Conservation (phyloP, 768 basidiomycete species). For the Mycena leptocephala region DNA sequence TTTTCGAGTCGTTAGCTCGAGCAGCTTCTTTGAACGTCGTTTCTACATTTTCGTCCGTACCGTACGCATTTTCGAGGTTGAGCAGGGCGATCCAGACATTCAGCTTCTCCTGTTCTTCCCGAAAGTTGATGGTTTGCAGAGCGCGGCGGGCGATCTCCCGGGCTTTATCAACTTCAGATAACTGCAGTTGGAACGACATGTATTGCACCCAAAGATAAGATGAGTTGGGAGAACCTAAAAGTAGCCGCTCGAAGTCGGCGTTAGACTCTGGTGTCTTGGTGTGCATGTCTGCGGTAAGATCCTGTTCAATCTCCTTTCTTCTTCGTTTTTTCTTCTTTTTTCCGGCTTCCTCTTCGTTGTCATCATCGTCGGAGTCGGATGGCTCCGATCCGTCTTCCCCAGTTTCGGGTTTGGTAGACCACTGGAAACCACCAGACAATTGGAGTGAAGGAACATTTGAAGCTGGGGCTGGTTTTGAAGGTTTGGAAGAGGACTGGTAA, state of each 20-base stretch:
- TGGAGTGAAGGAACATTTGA: slow-evolving; percentile 59
- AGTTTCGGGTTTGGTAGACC: slow-evolving; percentile 66
- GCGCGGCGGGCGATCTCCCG: slow-evolving; percentile 90
- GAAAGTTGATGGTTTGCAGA: slow-evolving; percentile 90
- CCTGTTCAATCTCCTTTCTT: slow-evolving; percentile 82
- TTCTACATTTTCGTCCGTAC: slow-evolving; percentile 86
- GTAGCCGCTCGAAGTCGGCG: slow-evolving; percentile 93
- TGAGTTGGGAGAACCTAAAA: slow-evolving; percentile 96
- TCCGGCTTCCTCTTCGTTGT: slow-evolving; percentile 57
- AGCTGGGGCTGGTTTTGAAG: slow-evolving; percentile 22
- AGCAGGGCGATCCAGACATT: slow-evolving; percentile 98
- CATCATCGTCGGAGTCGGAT: slow-evolving; percentile 65
- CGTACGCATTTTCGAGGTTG: slow-evolving; percentile 95
- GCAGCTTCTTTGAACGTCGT: slow-evolving; percentile 92
- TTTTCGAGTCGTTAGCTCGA: slow-evolving; percentile 93
- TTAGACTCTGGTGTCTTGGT: slow-evolving; percentile 90
- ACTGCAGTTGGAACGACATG: slow-evolving; percentile 98
- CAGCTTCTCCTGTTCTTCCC: slow-evolving; percentile 96
- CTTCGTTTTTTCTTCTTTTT: slow-evolving; percentile 78
- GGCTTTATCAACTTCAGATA: slow-evolving; percentile 98
- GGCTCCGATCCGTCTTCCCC: slow-evolving; percentile 59
- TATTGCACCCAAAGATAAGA: slow-evolving; percentile 99
- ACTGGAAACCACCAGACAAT: slow-evolving; percentile 78
- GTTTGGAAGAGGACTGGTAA: slow-evolving; percentile 36
- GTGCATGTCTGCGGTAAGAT: slow-evolving; percentile 91